Percentiles rank a stretch among this genome's conserved stretches.
These are phyloP conservation scores for Serpula lacrymans DNA, from an alignment of 768 basidiomycete species.

Conservation along the genomic window DNA sequence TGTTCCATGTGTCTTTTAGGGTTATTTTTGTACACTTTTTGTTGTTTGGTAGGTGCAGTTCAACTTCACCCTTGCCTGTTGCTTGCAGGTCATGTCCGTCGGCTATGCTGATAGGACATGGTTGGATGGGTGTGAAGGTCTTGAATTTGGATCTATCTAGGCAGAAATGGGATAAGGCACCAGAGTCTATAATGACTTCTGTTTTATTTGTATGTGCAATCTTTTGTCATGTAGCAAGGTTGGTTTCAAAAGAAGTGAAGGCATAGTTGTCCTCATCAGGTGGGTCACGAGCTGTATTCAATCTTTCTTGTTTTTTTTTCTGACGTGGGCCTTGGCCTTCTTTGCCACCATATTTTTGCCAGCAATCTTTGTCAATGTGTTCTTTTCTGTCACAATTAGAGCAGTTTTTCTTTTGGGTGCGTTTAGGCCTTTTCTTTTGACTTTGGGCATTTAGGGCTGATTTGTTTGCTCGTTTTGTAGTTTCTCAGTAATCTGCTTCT, in stretches of 20 bases:
- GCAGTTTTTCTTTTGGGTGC: no score
- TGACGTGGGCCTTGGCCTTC: slow-evolving; percentile 4
- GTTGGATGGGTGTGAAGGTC: neutral
- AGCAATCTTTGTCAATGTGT: neutral
- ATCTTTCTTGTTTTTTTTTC: neutral
- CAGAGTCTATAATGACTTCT: neutral
- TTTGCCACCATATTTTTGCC: neutral
- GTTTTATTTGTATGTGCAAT: no score
- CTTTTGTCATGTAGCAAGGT: no score
- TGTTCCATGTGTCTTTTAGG: neutral
- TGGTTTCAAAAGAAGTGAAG: neutral
- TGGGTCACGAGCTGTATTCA: neutral
- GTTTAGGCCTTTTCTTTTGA: no score
- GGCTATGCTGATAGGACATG: neutral
- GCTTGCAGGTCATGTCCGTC: neutral
- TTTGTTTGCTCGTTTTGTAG: no score
- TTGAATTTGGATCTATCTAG: neutral
- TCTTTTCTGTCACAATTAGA: neutral
- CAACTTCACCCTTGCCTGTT: neutral
- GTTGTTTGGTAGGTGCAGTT: neutral
- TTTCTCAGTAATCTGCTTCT: no score
- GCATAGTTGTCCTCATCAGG: slow-evolving; percentile 5
- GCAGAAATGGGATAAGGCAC: slow-evolving; percentile 2
- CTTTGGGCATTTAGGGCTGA: no score
- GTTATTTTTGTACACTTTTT: neutral